These are phyloP conservation scores for Phalaenopsis hybrid DNA, from an alignment of 116 monocot genomes.

Conservation along the genomic window DNA sequence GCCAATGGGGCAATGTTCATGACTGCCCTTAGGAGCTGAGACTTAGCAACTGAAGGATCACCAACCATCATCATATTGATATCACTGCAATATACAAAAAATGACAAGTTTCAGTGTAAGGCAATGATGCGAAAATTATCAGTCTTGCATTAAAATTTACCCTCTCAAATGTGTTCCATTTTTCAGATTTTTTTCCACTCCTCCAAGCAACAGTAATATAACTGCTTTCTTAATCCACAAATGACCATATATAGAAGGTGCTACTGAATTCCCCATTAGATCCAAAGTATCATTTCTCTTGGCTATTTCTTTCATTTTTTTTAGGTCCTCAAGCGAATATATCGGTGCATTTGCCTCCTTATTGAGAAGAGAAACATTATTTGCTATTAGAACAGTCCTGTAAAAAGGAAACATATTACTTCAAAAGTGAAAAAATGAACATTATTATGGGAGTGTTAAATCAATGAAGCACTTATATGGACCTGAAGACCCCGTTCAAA, in stretches of 20 bases:
- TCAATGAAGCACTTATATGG: background rate
- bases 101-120: background rate
- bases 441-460: background rate
- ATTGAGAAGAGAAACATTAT: constrained; percentile 82
- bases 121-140: background rate
- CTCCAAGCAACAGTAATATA: constrained; percentile 90
- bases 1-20: constrained; percentile 95
- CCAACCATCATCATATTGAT: constrained; percentile 99
- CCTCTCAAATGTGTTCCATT: constrained; percentile 98
- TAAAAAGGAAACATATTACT: background rate
- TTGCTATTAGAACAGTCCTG: constrained; percentile 92
- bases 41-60: constrained; percentile 97
- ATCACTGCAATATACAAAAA: constrained; percentile 40
- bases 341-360: constrained; percentile 93
- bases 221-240: constrained; percentile 96
- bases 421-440: background rate
- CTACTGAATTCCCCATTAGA: constrained; percentile 75
- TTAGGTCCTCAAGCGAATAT: constrained; percentile 59
- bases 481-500: constrained; percentile 91
- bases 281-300: constrained; percentile 83
- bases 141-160: constrained; percentile 19
- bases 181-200: constrained; percentile 87
- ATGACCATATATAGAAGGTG: constrained; percentile 95
- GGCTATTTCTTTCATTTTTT: constrained; percentile 79
- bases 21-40: constrained; percentile 85